Evolutionary conservation across 108 stramenopile species (phyloP), one percentile per base, ranked within the genome.

Genomic region (Nitzschia sp.): DNA sequence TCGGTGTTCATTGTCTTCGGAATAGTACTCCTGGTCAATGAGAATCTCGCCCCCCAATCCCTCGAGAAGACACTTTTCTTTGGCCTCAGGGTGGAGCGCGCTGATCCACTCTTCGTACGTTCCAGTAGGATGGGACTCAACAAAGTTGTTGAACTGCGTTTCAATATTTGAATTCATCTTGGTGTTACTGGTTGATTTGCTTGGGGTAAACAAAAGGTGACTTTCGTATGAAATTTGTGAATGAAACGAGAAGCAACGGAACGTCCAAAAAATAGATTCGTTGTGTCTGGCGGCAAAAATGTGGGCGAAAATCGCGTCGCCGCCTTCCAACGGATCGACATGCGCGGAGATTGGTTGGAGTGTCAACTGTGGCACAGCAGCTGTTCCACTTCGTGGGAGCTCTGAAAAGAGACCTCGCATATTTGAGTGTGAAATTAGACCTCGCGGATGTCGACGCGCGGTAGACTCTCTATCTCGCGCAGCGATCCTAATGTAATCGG

Each of bases 61-160:
- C 1, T 62, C 61, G 1, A 62, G 42, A 18, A 62, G 38, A 24
- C 42, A 62, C 1, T 62, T 62, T 46, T 62, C 42, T 42, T 42
- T 25, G 2, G 83, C 81, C 35, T 88, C 87, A 2, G 87, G 87
- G 59, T 88, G 87, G 19, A 75, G 59, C 11, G 82, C 75, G 25
- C 70, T 71, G 51, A 88, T 84, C 87, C 87, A 85, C 54, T 83
- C 80, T 51, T 81, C 76, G 25, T 88, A 88, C 18, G 70, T 85
- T 11, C 32, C 61, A 15, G 35, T 62, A 0, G 61, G 61, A 42
- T 62, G 19, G 1, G 61, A 62, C 8, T 36, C 17, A 26, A 62
- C 33, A 31, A 62, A 62, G 42, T 62, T 25, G 1, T 42, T 27
- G 61, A 62, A 62, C n/a, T 62, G 61, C 26, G 42, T 42, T 5